Conservation (phyloP, 2,329 filamentous ascomycete species). For the Sporothrix schenckii region DNA sequence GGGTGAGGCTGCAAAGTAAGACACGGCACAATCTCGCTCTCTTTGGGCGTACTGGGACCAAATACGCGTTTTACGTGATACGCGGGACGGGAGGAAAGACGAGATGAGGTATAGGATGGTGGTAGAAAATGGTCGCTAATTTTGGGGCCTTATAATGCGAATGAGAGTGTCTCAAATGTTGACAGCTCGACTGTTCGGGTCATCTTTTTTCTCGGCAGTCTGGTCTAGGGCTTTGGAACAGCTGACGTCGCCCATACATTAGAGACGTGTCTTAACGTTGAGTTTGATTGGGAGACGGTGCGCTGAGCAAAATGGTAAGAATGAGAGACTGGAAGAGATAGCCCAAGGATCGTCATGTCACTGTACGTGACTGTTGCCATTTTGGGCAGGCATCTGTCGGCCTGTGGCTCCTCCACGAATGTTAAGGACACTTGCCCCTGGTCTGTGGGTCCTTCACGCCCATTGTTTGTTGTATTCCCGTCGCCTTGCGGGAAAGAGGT, state of each 20-base stretch:
- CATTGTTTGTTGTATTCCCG: not conserved
- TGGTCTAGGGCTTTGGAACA: not conserved
- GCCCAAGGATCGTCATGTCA: not conserved
- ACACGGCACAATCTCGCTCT: not conserved
- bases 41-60: not conserved
- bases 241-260: constrained; percentile 7
- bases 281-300: not conserved
- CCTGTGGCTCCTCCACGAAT: constrained; percentile 7
- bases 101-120: not conserved
- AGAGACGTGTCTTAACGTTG: not conserved
- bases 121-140: not conserved
- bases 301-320: not conserved
- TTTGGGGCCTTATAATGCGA: constrained; percentile 24
- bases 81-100: not conserved
- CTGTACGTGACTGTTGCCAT: not conserved
- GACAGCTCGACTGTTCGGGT: constrained; percentile 7
- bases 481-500: not conserved
- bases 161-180: not conserved
- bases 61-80: constrained; percentile 30
- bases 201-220: constrained; percentile 8
- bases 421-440: not conserved
- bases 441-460: constrained; percentile 2
- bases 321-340: not conserved
- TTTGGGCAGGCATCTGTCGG: constrained; percentile 1
- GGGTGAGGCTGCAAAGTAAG: not conserved